Evolutionary conservation across 2,329 filamentous ascomycete genomes (phyloP), one percentile per base, ranked within the genome.

Genomic region (Akanthomyces dipterigenus): DNA sequence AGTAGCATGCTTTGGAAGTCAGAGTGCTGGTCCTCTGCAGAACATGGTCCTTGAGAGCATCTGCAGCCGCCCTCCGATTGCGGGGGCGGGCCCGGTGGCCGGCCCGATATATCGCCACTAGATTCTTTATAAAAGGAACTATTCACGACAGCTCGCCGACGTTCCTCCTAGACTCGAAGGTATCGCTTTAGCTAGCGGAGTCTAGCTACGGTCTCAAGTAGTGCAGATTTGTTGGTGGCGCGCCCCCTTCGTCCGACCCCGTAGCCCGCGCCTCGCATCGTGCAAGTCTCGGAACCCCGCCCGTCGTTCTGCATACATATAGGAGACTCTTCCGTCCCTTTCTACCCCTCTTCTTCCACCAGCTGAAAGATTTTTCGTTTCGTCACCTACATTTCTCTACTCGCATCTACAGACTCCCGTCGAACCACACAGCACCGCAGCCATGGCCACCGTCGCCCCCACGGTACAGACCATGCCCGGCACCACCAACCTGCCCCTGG

Each of bases 381-480:
- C 31, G 12, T 20, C 8, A 2, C 8, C 34, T 20, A 57, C 4
- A 3, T 26, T 16, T 18, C 38, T 28, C 20, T 26, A 8, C 12
- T n/a, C 28, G 18, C 46, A 28, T 24, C 8, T 34, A 28, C 12
- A 18, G 1, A 20, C 38, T 45, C 22, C 14, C 14, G 16, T 8
- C 43, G 20, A 38, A 31, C 8, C 6, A 49, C 22, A 16, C 42
- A 26, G 4, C 14, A 28, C 31, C 43, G 45, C 45, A 48, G 18
- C 22, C 55, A 57, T 57, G 55, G 55, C 55, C 28, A 36, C 51
- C 16, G 36, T 49, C 43, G 49, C 61, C 7, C 56, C 61, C 14
- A 63, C 61, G 24, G 45, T 63, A 12, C 55, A 63, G 2, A 55
- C 31, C 26, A 55, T 63, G 56, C 55, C 55, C 18, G 61, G 61